Percentiles rank a stretch among this genome's conserved stretches.
phyloP scores from a whole-genome alignment of 2,329 filamentous ascomycete species.

The Leptographium flavum region DNA sequence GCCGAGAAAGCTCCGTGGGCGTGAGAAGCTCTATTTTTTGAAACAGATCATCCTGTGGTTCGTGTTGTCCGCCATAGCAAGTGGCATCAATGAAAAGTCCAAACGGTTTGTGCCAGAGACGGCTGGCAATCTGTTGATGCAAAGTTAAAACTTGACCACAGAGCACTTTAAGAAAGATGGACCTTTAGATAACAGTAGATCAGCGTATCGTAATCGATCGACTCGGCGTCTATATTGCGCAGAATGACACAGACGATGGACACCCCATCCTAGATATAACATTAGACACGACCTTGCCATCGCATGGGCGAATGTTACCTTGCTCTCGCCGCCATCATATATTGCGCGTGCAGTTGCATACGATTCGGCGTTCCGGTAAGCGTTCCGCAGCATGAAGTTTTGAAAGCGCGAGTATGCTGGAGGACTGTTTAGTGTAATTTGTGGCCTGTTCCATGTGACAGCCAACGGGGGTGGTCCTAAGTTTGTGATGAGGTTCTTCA shows the following conservation, averaged over 20 bases:
- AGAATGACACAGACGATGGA: constrained; percentile 57
- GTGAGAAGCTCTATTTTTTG: constrained; percentile 48
- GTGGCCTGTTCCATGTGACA: constrained; percentile 54
- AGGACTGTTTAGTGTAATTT: constrained; percentile 48
- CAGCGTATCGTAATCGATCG: constrained; percentile 50
- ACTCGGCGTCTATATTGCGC: constrained; percentile 50
- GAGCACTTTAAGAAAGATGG: constrained; percentile 6
- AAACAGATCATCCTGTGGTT: constrained; percentile 51
- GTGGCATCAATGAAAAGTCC: constrained; percentile 55
- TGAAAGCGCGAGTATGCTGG: constrained; percentile 55
- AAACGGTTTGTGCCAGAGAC: constrained; percentile 56
- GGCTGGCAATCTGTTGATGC: constrained; percentile 43
- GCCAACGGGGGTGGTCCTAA: constrained; percentile 53
- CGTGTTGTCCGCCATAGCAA: constrained; percentile 53
- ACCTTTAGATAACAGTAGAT: constrained; percentile 56
- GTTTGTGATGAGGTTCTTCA: constrained; percentile 49
- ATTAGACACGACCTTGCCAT: neutral
- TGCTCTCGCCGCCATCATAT: constrained; percentile 58
- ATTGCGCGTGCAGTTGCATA: constrained; percentile 50
- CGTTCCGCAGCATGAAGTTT: constrained; percentile 58
- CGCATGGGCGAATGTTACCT: constrained; percentile 23
- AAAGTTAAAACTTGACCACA: neutral
- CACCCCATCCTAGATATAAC: constrained; percentile 37
- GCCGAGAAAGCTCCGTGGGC: constrained; percentile 43
- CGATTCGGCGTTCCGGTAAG: constrained; percentile 49